Evolutionary conservation across 2,329 filamentous ascomycete species (phyloP).

Genomic region (Boeremia lycopersici): DNA sequence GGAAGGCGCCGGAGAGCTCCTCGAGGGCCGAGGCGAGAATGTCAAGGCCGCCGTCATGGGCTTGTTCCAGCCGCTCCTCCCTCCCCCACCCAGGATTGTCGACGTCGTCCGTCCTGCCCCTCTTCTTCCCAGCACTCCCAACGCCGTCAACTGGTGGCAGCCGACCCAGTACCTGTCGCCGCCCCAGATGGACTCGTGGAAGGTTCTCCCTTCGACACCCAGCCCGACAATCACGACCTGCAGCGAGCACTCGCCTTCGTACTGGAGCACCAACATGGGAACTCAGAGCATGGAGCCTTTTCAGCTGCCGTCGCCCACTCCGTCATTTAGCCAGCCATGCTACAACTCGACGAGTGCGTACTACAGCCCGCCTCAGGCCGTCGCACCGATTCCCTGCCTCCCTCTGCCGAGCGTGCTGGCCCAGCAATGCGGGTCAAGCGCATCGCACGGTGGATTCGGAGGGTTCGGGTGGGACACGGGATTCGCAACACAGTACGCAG

Average conservation of each 20-base stretch:
- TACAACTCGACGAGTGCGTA: constrained; percentile 54
- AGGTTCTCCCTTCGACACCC: constrained; percentile 86
- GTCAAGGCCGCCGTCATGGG: constrained; percentile 86
- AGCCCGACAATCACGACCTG: constrained; percentile 72
- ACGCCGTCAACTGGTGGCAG: constrained; percentile 79
- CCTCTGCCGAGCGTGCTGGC: constrained; percentile 87
- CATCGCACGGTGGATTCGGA: constrained; percentile 66
- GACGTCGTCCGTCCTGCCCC: constrained; percentile 87
- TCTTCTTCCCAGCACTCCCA: constrained; percentile 81
- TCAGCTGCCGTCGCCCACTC: constrained; percentile 75
- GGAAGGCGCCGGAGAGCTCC: constrained; percentile 90
- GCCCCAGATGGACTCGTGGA: constrained; percentile 83
- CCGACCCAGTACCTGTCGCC: constrained; percentile 68
- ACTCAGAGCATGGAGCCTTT: constrained; percentile 68
- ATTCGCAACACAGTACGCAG: constrained; percentile 72
- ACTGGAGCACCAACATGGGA: constrained; percentile 74
- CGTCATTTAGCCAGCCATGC: constrained; percentile 79
- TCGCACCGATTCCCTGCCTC: constrained; percentile 75
- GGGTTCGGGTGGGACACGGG: constrained; percentile 87
- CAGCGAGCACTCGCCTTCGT: constrained; percentile 70
- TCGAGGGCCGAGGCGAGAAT: constrained; percentile 89
- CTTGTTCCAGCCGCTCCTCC: constrained; percentile 82
- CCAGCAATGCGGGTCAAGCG: constrained; percentile 78
- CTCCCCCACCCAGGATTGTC: constrained; percentile 86
- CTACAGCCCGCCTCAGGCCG: constrained; percentile 79